Percentiles rank a stretch among this genome's conserved stretches.
Evolutionary conservation across 2,329 filamentous ascomycete genomes (phyloP).

Genomic region (Simplicillium sp.): DNA sequence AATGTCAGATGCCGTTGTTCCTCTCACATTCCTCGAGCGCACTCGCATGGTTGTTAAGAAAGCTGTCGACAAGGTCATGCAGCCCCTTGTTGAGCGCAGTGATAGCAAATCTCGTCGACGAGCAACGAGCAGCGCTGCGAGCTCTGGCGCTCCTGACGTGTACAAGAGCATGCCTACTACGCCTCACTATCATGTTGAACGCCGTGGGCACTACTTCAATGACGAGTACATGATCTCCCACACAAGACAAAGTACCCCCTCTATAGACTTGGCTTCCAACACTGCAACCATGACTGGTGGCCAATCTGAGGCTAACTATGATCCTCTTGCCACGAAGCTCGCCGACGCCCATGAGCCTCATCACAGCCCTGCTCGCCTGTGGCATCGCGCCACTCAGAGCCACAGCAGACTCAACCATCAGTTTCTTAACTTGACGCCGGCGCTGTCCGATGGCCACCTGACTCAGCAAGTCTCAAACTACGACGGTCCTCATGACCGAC

Average conservation of each 20-base stretch:
- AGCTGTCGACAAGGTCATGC: slow-evolving; percentile 53
- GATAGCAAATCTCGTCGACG: slow-evolving; percentile 45
- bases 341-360: neutral
- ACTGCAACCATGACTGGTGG: slow-evolving; percentile 13
- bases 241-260: neutral
- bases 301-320: slow-evolving; percentile 21
- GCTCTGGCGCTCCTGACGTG: slow-evolving; percentile 49
- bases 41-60: slow-evolving; percentile 71
- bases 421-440: slow-evolving; percentile 27
- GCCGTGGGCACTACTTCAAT: slow-evolving; percentile 43
- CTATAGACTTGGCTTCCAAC: slow-evolving; percentile 12
- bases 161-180: slow-evolving; percentile 35
- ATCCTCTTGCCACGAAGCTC: slow-evolving; percentile 28
- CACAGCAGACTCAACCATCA: slow-evolving; percentile 32
- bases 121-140: slow-evolving; percentile 54
- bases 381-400: slow-evolving; percentile 32
- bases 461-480: slow-evolving; percentile 25
- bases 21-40: slow-evolving; percentile 77
- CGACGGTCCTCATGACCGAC: slow-evolving; percentile 19
- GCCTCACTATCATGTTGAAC: slow-evolving; percentile 40
- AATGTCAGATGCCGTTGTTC: slow-evolving; percentile 81
- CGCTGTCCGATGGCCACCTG: slow-evolving; percentile 1
- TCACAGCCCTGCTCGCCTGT: slow-evolving; percentile 15
- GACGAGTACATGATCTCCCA: slow-evolving; percentile 28
- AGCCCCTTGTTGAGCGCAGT: slow-evolving; percentile 47